Conservation (phyloP, 2,329 filamentous ascomycete species). For the Aspergillus tubingensis region DNA sequence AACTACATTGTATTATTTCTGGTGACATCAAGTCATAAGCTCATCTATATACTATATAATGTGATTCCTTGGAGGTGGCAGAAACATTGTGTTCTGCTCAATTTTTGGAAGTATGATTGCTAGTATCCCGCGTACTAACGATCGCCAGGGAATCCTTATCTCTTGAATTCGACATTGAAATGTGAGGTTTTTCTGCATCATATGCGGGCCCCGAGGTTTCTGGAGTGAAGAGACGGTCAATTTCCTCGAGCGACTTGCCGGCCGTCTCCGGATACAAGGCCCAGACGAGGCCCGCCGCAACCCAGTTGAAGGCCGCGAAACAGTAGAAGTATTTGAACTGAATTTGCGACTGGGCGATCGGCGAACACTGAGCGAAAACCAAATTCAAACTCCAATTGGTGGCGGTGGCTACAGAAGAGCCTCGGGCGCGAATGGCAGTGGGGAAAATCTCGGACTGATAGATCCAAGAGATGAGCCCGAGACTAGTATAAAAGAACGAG, state of each 20-base stretch:
- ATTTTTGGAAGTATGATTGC: background rate
- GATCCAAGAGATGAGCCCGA: conserved; percentile 51
- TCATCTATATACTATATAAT: background rate
- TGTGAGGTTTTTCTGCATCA: background rate
- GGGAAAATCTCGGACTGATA: conserved; percentile 53
- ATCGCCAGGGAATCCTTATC: background rate
- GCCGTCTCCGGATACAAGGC: conserved; percentile 38
- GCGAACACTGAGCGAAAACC: conserved; percentile 54
- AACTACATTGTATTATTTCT: background rate
- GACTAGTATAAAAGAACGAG: conserved; percentile 47
- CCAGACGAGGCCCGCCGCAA: conserved; percentile 39
- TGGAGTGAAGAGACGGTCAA: conserved; percentile 31
- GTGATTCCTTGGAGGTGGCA: background rate
- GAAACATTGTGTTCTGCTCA: background rate
- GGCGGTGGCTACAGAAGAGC: conserved; percentile 48
- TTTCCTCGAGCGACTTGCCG: conserved; percentile 34
- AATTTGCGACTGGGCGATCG: conserved; percentile 45
- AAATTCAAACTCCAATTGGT: conserved; percentile 51
- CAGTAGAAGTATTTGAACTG: conserved; percentile 55
- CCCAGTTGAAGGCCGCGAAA: conserved; percentile 53
- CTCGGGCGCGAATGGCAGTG: conserved; percentile 45
- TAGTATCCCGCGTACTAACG: background rate
- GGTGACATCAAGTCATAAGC: background rate
- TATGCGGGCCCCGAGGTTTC: background rate
- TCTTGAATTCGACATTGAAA: background rate